Evolutionary conservation across 2,329 filamentous ascomycete genomes (phyloP), one percentile per base, ranked within the genome.

Genomic region (Eurotiales sp.): DNA sequence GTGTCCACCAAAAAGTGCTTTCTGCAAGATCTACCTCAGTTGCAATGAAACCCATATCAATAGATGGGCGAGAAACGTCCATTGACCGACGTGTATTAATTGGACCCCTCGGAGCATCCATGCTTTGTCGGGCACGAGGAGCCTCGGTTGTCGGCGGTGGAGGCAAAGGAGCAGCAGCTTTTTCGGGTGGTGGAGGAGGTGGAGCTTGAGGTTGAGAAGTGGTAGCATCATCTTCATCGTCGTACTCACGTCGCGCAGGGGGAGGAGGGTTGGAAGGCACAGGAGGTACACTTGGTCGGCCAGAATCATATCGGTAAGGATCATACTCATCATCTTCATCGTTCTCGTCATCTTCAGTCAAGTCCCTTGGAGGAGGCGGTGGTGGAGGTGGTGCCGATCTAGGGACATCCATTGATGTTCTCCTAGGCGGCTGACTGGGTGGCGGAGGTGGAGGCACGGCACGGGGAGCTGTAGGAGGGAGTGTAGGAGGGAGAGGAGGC

Each of bases 1-100:
- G 84, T 32, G 86, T 83, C 91, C 92, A 99, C 93, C 93, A 99
- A 46, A 85, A 81, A 15, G 83, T 87, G 45, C 80, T 78, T 40
- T 81, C 76, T 11, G 82, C 85, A 32, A 97, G 76, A 62, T 97
- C 91, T 51, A 97, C 72, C 54, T 97, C 91, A 51, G 85, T 85
- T 36, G 93, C 93, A 56, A 97, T 92, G 64, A 85, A 95, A 1
- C 90, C 88, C 40, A 86, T 84, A 58, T 92, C 88, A 53, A 84
- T 79, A 5, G 85, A 86, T 1, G 88, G 85, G 42, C 92, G 83
- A 34, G 80, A 71, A 51, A 87, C 75, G 58, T 99, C 93, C 69
- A 88, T 82, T 3, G 90, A 96, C 53, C 79, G 72, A 50, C 84
- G 79, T 22, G 73, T 64, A 48, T 68, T 72, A 3, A 71, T 71